phyloP scores from a whole-genome alignment of 345 rosid species.

The Eucalyptus urophylla region DNA sequence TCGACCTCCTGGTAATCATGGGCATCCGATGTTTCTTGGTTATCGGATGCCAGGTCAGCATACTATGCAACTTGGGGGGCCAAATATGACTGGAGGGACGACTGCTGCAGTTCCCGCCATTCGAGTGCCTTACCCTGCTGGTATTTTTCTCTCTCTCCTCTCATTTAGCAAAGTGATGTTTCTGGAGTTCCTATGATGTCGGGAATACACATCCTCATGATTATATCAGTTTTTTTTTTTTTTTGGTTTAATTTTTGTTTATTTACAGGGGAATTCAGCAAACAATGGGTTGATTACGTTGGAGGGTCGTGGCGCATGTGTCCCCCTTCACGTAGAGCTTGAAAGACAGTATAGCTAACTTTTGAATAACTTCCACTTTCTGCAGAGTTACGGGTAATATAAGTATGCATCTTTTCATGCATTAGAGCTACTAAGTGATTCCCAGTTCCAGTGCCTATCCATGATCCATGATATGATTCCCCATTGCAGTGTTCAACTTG shows the following conservation, averaged over 20 bases:
- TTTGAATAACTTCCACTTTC: background rate
- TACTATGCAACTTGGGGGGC: constrained; percentile 1
- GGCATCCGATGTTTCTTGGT: background rate
- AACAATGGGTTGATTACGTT: background rate
- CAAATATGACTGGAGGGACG: constrained; percentile 2
- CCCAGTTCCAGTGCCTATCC: background rate
- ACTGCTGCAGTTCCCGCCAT: constrained; percentile 5
- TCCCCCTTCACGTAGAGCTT: background rate
- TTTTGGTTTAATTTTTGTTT: no score
- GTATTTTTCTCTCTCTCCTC: background rate
- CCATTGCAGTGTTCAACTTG: background rate
- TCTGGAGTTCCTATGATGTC: background rate
- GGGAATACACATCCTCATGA: background rate
- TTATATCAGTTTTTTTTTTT: background rate
- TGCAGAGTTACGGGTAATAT: background rate
- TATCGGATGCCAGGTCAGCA: constrained; percentile 8
- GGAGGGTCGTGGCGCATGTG: background rate
- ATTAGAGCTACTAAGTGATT: background rate
- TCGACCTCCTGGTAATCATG: constrained; percentile 4
- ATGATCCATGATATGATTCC: background rate
- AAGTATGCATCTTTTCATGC: background rate
- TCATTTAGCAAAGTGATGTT: background rate
- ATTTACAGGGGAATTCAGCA: background rate
- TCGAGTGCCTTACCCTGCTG: constrained; percentile 11
- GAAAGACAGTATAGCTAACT: background rate